Conservation (phyloP, 2,329 filamentous ascomycete genomes). For the Stemphylium lycopersici region DNA sequence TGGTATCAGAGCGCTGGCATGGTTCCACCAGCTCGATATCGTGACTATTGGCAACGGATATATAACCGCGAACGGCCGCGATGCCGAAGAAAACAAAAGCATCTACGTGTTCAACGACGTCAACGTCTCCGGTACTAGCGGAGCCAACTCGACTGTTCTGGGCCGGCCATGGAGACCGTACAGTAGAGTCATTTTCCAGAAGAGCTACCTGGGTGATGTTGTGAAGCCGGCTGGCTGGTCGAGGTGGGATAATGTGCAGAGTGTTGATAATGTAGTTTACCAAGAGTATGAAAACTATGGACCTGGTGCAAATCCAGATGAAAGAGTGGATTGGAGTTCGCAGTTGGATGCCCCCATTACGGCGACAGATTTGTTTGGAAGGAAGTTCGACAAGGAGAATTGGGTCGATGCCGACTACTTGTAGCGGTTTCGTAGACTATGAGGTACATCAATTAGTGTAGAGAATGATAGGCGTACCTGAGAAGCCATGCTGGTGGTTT, state of each 20-base stretch:
- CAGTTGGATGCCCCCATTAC: slow-evolving; percentile 11
- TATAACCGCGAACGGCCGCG: slow-evolving; percentile 32
- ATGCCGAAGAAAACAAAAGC: slow-evolving; percentile 34
- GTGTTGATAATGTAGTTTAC: slow-evolving; percentile 19
- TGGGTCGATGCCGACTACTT: slow-evolving; percentile 26
- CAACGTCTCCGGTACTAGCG: slow-evolving; percentile 48
- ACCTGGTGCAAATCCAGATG: slow-evolving; percentile 13
- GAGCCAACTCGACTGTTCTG: slow-evolving; percentile 50
- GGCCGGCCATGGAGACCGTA: slow-evolving; percentile 58
- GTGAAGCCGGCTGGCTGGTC: slow-evolving; percentile 64
- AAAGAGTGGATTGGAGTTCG: slow-evolving; percentile 15
- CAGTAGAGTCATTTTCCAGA: slow-evolving; percentile 57
- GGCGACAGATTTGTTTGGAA: slow-evolving; percentile 17
- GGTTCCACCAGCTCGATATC: slow-evolving; percentile 51
- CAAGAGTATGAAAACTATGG: slow-evolving; percentile 27
- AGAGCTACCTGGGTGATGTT: slow-evolving; percentile 58
- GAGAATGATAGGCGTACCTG: neutral
- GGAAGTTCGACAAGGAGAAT: slow-evolving; percentile 18
- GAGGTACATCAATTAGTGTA: neutral
- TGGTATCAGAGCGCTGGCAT: slow-evolving; percentile 53
- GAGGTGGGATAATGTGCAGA: slow-evolving; percentile 31
- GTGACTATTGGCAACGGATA: slow-evolving; percentile 20
- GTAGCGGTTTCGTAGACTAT: fast-evolving
- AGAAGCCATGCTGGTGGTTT: neutral
- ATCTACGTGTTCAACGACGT: slow-evolving; percentile 62